These are phyloP conservation scores for Sequoiadendron giganteum DNA, from an alignment of 75 land plant species.

Conservation along the genomic window DNA sequence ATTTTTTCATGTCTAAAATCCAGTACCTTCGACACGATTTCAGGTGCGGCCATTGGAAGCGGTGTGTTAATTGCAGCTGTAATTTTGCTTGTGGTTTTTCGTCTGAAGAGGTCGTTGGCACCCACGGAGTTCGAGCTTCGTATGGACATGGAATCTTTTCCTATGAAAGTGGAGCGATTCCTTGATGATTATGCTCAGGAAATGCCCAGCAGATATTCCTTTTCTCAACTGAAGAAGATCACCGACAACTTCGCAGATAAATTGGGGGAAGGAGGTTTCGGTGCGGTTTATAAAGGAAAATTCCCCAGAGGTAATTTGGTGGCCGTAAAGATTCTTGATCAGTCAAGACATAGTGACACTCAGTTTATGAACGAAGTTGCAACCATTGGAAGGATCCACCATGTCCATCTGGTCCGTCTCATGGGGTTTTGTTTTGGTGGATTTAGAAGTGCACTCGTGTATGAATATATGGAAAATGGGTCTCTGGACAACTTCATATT, in stretches of 20 bases:
- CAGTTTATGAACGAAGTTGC: too few species aligned
- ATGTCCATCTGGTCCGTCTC: too few species aligned
- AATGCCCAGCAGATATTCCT: background rate
- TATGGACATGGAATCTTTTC: background rate
- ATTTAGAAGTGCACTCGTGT: too few species aligned
- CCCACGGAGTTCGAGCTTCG: background rate
- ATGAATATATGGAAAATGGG: constrained; percentile 22
- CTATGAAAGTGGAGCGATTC: too few species aligned
- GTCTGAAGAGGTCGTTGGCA: background rate
- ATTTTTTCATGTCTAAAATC: background rate
- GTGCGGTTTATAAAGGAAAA: too few species aligned
- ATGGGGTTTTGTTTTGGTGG: too few species aligned
- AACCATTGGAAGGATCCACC: too few species aligned
- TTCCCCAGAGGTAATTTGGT: too few species aligned
- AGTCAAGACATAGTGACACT: too few species aligned
- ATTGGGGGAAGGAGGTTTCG: too few species aligned
- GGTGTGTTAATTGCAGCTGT: background rate
- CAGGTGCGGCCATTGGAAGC: background rate
- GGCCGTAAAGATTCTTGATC: too few species aligned
- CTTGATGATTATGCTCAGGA: background rate
- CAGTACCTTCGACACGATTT: background rate
- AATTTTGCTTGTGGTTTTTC: background rate
- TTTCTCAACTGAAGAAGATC: background rate
- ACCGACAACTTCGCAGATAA: background rate
- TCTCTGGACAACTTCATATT: constrained; percentile 1